Percentiles rank a stretch among this genome's conserved stretches.
Evolutionary conservation across 345 rosid species (phyloP).

Genomic region (Cardamine resedifolia): DNA sequence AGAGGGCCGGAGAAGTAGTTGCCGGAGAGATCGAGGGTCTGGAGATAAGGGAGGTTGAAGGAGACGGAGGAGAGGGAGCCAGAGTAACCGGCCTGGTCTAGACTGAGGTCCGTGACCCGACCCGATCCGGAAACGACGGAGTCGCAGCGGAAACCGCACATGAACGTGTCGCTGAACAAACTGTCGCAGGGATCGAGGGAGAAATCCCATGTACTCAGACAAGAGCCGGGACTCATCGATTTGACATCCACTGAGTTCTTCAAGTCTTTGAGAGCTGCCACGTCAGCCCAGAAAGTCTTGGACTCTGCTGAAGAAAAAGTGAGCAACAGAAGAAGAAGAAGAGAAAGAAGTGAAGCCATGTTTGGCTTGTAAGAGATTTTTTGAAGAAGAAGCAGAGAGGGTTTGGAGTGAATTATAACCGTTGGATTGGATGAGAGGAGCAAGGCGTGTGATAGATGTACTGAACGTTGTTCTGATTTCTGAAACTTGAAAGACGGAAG

Average conservation of each 20-base stretch:
- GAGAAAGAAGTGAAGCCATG: constrained; percentile 30
- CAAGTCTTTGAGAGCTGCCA: constrained; percentile 49
- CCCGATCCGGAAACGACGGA: constrained; percentile 38
- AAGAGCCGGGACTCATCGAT: constrained; percentile 69
- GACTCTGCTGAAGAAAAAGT: constrained; percentile 36
- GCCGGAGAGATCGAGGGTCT: constrained; percentile 62
- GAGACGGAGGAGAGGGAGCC: constrained; percentile 53
- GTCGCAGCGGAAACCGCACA: constrained; percentile 93
- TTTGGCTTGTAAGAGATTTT: neutral
- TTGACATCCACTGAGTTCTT: constrained; percentile 48
- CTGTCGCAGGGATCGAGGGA: constrained; percentile 75
- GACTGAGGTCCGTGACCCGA: constrained; percentile 73
- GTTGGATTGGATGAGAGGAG: constrained; percentile 35
- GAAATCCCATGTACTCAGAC: constrained; percentile 85
- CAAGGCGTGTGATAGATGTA: constrained; percentile 23
- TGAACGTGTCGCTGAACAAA: constrained; percentile 69
- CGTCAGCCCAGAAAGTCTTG: constrained; percentile 61
- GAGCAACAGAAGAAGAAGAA: constrained; percentile 14
- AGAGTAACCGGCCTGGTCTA: constrained; percentile 82
- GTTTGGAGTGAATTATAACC: constrained; percentile 11
- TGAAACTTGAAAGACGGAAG: constrained; percentile 16
- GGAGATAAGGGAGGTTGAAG: constrained; percentile 61
- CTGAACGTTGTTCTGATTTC: constrained; percentile 12
- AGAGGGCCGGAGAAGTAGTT: constrained; percentile 65
- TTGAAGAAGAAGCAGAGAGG: constrained; percentile 19